Evolutionary conservation across 768 basidiomycete genomes (phyloP).

Genomic region (Royoungia palumana): DNA sequence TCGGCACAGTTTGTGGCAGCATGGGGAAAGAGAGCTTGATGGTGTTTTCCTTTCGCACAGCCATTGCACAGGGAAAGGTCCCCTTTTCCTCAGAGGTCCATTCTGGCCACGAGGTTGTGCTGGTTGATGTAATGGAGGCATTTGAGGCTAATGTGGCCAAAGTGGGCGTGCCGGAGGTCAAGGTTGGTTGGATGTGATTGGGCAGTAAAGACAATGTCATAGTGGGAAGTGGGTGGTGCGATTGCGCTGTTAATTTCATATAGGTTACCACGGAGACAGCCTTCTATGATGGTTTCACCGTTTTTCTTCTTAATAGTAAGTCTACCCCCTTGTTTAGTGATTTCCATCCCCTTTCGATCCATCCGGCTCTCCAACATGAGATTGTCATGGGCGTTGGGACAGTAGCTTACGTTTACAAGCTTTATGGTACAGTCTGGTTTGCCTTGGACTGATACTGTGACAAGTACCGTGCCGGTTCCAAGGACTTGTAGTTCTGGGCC

Average conservation of each 20-base stretch:
- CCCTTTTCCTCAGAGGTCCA: constrained; percentile 2
- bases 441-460: not conserved
- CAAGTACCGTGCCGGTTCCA: not conserved
- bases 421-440: not conserved
- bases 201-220: not conserved
- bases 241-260: constrained; percentile 9
- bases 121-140: not conserved
- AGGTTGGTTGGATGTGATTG: not conserved
- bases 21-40: constrained; percentile 2
- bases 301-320: not conserved
- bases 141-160: constrained; percentile 9
- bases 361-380: constrained; percentile 8
- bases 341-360: constrained; percentile 4
- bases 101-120: constrained; percentile 4
- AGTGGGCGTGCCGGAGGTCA: constrained; percentile 5
- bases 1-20: not conserved
- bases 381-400: constrained; percentile 2
- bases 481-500: constrained; percentile 2
- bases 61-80: constrained; percentile 5
- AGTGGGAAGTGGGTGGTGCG: not conserved
- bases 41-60: constrained; percentile 10
- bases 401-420: constrained; percentile 6
- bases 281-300: constrained; percentile 8
- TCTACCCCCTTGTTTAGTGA: not conserved
- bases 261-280: constrained; percentile 2